A percentile compares a stretch with the other conserved stretches of the same genome.
Conservation (phyloP, 2,329 filamentous ascomycete genomes). For the Cordyceps javanica region DNA sequence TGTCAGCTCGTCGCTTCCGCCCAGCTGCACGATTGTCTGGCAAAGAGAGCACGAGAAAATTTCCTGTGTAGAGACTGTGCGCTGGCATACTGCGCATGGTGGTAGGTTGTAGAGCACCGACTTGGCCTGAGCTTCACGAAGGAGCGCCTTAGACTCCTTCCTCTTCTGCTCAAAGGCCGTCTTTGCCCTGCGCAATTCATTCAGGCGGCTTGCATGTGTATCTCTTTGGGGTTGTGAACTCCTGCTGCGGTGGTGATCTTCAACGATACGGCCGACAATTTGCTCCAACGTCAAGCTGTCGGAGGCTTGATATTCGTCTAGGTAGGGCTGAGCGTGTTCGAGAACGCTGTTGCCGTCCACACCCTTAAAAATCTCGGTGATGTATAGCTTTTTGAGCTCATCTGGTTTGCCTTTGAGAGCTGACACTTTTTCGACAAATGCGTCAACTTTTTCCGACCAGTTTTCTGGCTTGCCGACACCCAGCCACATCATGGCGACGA, state of each 20-base stretch:
- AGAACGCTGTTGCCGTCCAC: slow-evolving; percentile 26
- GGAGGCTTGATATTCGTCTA: slow-evolving; percentile 29
- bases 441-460: slow-evolving; percentile 28
- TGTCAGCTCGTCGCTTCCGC: slow-evolving; percentile 29
- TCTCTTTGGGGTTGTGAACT: slow-evolving; percentile 31
- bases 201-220: slow-evolving; percentile 32
- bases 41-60: slow-evolving; percentile 40
- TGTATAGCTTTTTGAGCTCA: slow-evolving; percentile 33
- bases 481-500: slow-evolving; percentile 31
- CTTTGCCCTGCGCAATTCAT: slow-evolving; percentile 42
- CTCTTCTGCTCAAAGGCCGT: slow-evolving; percentile 42
- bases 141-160: slow-evolving; percentile 31
- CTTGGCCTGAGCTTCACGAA: slow-evolving; percentile 24
- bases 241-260: slow-evolving; percentile 25
- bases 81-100: slow-evolving; percentile 34
- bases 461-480: slow-evolving; percentile 28
- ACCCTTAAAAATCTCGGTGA: slow-evolving; percentile 36
- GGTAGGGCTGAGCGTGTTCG: slow-evolving; percentile 31
- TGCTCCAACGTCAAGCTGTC: slow-evolving; percentile 26
- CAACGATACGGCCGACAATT: slow-evolving; percentile 28
- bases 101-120: slow-evolving; percentile 33
- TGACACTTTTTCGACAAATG: slow-evolving; percentile 28
- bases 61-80: slow-evolving; percentile 26
- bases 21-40: slow-evolving; percentile 34
- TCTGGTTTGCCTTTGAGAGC: slow-evolving; percentile 25